phyloP scores from a whole-genome alignment of 2,329 filamentous ascomycete species.

The Aspergillus japonicus region DNA sequence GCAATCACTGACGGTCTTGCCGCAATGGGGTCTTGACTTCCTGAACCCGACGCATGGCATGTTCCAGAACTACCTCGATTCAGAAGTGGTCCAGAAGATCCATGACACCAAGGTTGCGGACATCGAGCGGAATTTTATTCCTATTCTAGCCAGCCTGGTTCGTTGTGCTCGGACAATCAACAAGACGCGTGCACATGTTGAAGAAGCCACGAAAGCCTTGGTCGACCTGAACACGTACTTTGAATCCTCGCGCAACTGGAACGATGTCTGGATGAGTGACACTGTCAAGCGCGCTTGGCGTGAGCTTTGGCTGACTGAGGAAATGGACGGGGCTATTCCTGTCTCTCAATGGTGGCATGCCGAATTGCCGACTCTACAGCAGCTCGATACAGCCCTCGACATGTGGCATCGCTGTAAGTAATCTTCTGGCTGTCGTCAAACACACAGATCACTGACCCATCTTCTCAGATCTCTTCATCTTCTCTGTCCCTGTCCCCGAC shows the following conservation, averaged over 20 bases:
- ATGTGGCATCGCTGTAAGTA: conserved; percentile 46
- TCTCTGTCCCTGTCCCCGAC: conserved; percentile 15
- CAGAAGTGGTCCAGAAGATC: conserved; percentile 43
- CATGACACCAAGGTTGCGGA: conserved; percentile 45
- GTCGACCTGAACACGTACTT: conserved; percentile 51
- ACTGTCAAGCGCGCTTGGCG: conserved; percentile 46
- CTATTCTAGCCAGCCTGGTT: conserved; percentile 50
- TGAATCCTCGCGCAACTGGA: conserved; percentile 47
- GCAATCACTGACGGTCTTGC: conserved; percentile 53
- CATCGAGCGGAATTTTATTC: conserved; percentile 53
- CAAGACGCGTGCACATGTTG: conserved; percentile 41
- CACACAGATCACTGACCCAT: not conserved
- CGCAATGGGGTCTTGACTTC: conserved; percentile 55
- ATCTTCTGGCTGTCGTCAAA: conserved; percentile 52
- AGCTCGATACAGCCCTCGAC: conserved; percentile 37
- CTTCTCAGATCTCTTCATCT: conserved; percentile 16
- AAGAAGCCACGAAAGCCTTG: conserved; percentile 48
- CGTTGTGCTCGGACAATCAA: conserved; percentile 49
- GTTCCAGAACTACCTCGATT: conserved; percentile 53
- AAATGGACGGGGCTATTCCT: conserved; percentile 38
- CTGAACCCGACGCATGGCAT: conserved; percentile 53
- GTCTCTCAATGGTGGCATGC: conserved; percentile 39
- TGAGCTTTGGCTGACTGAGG: conserved; percentile 47
- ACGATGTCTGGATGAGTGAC: conserved; percentile 48
- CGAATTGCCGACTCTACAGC: conserved; percentile 37